Evolutionary conservation across 73 alveolate genomes (phyloP).

Genomic region (Tetrahymena borealis): DNA sequence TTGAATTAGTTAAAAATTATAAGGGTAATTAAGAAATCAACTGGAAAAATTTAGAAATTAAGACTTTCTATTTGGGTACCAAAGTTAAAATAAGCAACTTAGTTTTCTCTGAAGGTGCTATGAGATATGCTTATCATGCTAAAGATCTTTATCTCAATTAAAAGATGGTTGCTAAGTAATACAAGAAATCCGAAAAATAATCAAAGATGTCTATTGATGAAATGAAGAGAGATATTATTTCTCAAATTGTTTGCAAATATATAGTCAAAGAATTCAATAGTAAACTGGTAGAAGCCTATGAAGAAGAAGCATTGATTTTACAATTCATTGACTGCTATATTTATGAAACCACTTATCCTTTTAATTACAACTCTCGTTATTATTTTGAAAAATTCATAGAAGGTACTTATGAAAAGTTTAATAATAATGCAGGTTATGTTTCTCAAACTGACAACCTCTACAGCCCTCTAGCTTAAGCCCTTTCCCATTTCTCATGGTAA

Average conservation of each 20-base stretch:
- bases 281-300: background rate
- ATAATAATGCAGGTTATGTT: constrained; percentile 54
- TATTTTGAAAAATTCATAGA: constrained; percentile 46
- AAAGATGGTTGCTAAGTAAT: constrained; percentile 37
- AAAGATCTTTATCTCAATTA: constrained; percentile 31
- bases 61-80: background rate
- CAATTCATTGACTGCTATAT: constrained; percentile 44
- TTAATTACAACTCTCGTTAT: constrained; percentile 5
- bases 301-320: background rate
- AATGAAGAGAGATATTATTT: constrained; percentile 5
- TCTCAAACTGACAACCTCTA: constrained; percentile 8
- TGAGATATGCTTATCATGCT: constrained; percentile 44
- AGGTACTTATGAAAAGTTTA: constrained; percentile 48
- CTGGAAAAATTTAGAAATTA: constrained; percentile 13
- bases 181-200: constrained; percentile 7
- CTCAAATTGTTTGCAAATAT: background rate
- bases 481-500: constrained; percentile 54
- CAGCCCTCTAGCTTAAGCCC: constrained; percentile 42
- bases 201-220: background rate
- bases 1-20: background rate
- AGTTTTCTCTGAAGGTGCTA: constrained; percentile 54
- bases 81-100: constrained; percentile 17
- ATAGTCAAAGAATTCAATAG: constrained; percentile 11
- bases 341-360: constrained; percentile 35
- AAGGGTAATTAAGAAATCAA: background rate